Evolutionary conservation across 805 yeast genomes (phyloP).

Genomic region (Metschnikowia similis): DNA sequence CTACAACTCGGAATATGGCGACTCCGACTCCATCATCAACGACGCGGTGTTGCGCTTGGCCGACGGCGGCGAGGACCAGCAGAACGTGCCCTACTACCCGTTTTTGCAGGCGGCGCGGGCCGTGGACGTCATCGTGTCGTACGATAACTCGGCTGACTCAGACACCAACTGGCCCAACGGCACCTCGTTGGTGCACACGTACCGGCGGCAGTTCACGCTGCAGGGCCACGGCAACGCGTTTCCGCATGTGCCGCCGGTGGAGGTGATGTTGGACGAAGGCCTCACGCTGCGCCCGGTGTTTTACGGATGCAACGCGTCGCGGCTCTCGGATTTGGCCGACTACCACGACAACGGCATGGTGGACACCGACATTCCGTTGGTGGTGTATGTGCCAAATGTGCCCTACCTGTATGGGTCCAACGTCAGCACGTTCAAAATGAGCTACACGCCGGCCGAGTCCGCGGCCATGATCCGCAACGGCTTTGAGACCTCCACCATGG

Average conservation of each 20-base stretch:
- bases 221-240: conserved; percentile 18
- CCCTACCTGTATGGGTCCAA: conserved; percentile 18
- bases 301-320: conserved; percentile 15
- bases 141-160: conserved; percentile 65
- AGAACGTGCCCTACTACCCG: conserved; percentile 67
- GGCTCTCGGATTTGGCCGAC: conserved; percentile 6
- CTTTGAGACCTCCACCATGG: conserved; percentile 17
- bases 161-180: conserved; percentile 64
- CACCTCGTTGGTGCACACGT: conserved; percentile 51
- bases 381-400: conserved; percentile 18
- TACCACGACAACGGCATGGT: conserved; percentile 7
- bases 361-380: conserved; percentile 20
- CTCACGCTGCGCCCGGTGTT: conserved; percentile 11
- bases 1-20: conserved; percentile 36
- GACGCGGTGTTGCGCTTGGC: conserved; percentile 50
- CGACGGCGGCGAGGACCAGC: conserved; percentile 78
- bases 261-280: conserved; percentile 5
- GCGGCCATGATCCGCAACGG: conserved; percentile 18
- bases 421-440: conserved; percentile 22
- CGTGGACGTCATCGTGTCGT: conserved; percentile 63
- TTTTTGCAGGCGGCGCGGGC: conserved; percentile 57
- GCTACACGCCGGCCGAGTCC: conserved; percentile 17
- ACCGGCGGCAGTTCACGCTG: conserved; percentile 46
- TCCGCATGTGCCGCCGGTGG: conserved; percentile 14
- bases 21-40: conserved; percentile 28